Conservation (phyloP, 2,329 filamentous ascomycete genomes). For the Neobulgaria alba region DNA sequence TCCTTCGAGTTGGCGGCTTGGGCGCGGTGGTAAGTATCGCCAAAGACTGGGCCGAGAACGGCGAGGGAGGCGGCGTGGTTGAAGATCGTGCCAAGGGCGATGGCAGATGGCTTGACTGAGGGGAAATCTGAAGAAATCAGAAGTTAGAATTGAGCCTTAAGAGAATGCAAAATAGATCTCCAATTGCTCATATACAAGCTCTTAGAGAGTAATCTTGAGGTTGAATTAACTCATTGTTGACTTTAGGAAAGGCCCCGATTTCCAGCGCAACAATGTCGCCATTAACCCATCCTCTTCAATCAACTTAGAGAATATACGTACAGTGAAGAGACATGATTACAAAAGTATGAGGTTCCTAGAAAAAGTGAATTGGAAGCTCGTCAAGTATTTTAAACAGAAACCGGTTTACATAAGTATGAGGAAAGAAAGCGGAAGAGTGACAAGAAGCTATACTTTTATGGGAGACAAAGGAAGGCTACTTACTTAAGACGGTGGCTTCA, state of each 20-base stretch:
- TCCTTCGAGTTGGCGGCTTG: conserved; percentile 90
- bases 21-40: conserved; percentile 87
- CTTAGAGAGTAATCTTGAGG: too few species aligned
- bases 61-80: conserved; percentile 87
- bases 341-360: not conserved
- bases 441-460: too few species aligned
- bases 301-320: conserved; percentile 12
- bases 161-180: too few species aligned
- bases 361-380: not conserved
- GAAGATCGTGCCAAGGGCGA: conserved; percentile 92
- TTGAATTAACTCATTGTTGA: too few species aligned
- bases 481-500: too few species aligned
- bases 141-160: not conserved
- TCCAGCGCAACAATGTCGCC: not conserved
- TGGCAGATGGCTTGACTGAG: conserved; percentile 94
- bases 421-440: too few species aligned
- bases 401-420: too few species aligned
- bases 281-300: not conserved
- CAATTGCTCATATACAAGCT: too few species aligned
- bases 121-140: conserved; percentile 44
- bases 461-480: too few species aligned
- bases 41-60: conserved; percentile 82
- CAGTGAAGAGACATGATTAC: conserved; percentile 25
- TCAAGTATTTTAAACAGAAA: not conserved
- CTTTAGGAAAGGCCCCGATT: too few species aligned